phyloP scores from a whole-genome alignment of 169 alveolate species.

The Eimeria praecox region DNA sequence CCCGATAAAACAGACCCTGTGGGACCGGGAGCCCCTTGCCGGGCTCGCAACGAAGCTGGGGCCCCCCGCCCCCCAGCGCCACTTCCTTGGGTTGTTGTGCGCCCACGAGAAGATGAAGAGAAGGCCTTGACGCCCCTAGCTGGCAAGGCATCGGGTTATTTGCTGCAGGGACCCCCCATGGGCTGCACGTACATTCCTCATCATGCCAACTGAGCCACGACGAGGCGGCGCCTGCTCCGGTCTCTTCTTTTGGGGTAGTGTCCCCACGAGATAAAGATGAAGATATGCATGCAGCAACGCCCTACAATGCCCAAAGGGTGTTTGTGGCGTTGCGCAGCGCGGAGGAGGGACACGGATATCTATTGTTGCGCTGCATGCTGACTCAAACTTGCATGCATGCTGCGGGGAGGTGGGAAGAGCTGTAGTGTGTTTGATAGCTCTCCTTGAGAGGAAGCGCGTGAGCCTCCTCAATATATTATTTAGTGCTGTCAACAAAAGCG shows the following conservation, averaged over 20 bases:
- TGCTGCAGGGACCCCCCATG: conserved; percentile 66
- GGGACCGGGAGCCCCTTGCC: background rate
- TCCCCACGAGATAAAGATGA: background rate
- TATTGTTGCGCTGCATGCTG: background rate
- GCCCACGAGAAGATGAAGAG: conserved; percentile 49
- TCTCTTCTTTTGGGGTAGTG: conserved; percentile 9
- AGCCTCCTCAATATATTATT: background rate
- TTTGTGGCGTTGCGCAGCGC: background rate
- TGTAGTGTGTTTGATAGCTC: background rate
- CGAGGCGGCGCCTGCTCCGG: background rate
- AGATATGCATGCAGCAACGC: background rate
- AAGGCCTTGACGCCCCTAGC: conserved; percentile 55
- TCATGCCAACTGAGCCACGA: conserved; percentile 1
- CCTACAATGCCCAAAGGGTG: background rate
- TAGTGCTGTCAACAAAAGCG: background rate
- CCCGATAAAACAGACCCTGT: background rate
- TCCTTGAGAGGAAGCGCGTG: background rate
- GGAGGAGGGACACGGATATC: background rate
- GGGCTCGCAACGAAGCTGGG: conserved; percentile 3
- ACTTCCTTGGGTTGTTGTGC: conserved; percentile 66
- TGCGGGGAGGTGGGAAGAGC: background rate
- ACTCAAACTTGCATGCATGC: background rate
- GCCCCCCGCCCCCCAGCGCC: conserved; percentile 7
- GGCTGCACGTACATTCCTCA: conserved; percentile 18
- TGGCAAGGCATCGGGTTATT: conserved; percentile 28